These are phyloP conservation scores for Groenewaldozyma sp. DNA, from an alignment of 1,139 yeast genomes.

Conservation along the genomic window DNA sequence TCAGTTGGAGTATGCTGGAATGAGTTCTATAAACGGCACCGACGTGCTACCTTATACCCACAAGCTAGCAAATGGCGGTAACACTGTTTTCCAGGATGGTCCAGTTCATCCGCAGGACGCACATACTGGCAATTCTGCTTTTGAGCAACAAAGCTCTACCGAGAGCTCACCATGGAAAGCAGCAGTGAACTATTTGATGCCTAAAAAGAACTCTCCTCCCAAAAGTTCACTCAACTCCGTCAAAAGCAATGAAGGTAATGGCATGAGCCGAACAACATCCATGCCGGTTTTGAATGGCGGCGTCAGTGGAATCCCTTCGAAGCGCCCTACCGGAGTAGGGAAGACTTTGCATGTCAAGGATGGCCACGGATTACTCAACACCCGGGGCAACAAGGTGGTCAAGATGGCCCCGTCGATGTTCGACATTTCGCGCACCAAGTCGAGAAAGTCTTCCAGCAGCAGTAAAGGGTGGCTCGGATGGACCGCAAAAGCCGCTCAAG, in stretches of 20 bases:
- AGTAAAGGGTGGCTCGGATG: conserved; percentile 28
- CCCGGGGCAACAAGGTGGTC: background rate
- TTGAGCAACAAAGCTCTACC: background rate
- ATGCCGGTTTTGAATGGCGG: background rate
- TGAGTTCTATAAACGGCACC: conserved; percentile 9
- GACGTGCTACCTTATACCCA: background rate
- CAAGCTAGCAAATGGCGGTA: conserved; percentile 1
- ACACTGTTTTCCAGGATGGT: background rate
- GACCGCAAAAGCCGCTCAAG: conserved; percentile 30
- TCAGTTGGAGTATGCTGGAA: conserved; percentile 18
- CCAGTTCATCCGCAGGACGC: background rate
- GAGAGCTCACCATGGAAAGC: background rate
- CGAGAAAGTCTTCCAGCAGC: background rate
- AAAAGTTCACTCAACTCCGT: background rate
- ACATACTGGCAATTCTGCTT: background rate
- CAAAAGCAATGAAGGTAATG: background rate
- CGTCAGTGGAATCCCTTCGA: background rate
- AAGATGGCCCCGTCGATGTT: background rate
- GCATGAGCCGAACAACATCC: background rate
- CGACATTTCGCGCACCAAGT: background rate
- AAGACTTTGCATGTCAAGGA: background rate
- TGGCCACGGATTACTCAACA: background rate
- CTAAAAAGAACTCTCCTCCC: background rate
- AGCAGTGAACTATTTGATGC: background rate
- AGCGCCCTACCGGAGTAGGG: background rate